Percentiles rank a stretch among this genome's conserved stretches.
These are phyloP conservation scores for Marvania coccoides DNA, from an alignment of 139 green algal genomes.

Conservation along the genomic window DNA sequence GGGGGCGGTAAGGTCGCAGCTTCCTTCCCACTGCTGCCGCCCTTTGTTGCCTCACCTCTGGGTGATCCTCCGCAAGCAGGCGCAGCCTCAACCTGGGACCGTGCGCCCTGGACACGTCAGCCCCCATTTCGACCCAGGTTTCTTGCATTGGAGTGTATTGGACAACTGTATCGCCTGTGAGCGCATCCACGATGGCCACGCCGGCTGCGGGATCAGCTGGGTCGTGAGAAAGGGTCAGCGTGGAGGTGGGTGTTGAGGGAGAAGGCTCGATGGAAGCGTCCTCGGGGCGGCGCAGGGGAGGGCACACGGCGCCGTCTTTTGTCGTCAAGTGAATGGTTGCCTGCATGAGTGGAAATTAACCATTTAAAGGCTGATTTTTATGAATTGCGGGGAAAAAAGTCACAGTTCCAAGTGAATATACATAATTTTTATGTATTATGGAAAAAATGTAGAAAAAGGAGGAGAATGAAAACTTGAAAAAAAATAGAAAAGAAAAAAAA, in stretches of 20 bases:
- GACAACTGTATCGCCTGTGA: background rate
- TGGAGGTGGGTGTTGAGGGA: background rate
- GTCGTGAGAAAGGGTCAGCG: background rate
- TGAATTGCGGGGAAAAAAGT: no score
- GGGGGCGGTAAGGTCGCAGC: no score
- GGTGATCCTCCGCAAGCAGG: conserved; percentile 25
- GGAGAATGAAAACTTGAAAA: no score
- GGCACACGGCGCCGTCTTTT: conserved; percentile 20
- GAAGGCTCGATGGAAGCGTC: background rate
- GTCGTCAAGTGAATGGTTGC: conserved; percentile 34
- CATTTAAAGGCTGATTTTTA: no score
- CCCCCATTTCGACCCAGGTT: conserved; percentile 37
- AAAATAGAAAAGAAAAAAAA: no score
- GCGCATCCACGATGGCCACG: background rate
- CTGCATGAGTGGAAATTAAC: background rate
- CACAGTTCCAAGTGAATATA: no score
- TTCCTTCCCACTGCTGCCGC: no score
- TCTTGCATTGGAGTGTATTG: conserved; percentile 16
- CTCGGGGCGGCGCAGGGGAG: conserved; percentile 2
- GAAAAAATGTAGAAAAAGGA: no score
- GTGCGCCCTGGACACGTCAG: conserved; percentile 32
- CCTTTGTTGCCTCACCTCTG: no score
- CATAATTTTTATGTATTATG: no score
- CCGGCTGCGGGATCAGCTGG: background rate
- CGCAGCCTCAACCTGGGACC: conserved; percentile 37